A percentile compares a stretch with the other conserved stretches of the same genome.
Evolutionary conservation across 805 yeast species (phyloP).

Genomic region (Lachancea fermentati): DNA sequence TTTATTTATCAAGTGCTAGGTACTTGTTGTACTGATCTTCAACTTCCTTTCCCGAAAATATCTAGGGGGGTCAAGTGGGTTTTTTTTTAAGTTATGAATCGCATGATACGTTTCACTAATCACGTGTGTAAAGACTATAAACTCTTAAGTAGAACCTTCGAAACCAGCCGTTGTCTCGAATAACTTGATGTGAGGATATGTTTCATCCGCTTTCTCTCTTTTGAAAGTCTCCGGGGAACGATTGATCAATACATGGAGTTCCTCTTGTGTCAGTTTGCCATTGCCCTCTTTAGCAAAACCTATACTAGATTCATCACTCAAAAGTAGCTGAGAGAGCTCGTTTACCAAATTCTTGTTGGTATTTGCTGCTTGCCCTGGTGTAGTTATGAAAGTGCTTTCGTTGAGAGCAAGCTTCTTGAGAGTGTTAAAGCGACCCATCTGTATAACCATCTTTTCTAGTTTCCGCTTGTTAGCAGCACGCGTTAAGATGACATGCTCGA

Average conservation of each 20-base stretch:
- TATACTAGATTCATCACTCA: conserved; percentile 36
- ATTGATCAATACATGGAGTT: conserved; percentile 46
- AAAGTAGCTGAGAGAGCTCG: conserved; percentile 38
- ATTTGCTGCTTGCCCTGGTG: conserved; percentile 14
- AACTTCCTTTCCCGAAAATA: no score
- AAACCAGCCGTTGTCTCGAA: conserved; percentile 36
- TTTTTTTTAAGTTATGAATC: no score
- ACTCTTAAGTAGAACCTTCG: no score
- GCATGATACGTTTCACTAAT: no score
- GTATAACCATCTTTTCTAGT: conserved; percentile 70
- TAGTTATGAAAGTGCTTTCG: conserved; percentile 25
- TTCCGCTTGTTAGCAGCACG: conserved; percentile 76
- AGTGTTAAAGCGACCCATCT: conserved; percentile 52
- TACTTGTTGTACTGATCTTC: no score
- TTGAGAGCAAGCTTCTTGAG: conserved; percentile 34
- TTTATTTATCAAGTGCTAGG: no score
- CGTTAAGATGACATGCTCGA: conserved; percentile 76
- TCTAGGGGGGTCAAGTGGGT: no score
- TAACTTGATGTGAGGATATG: conserved; percentile 34
- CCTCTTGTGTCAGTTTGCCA: conserved; percentile 34
- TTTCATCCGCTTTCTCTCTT: conserved; percentile 15
- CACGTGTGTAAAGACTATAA: no score
- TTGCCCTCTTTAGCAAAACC: conserved; percentile 28
- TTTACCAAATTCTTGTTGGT: conserved; percentile 33
- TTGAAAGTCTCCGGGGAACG: conserved; percentile 41